Base-by-base conservation (phyloP, 225 moss, liverwort and hornwort species). In the Ulota crispa region DNA sequence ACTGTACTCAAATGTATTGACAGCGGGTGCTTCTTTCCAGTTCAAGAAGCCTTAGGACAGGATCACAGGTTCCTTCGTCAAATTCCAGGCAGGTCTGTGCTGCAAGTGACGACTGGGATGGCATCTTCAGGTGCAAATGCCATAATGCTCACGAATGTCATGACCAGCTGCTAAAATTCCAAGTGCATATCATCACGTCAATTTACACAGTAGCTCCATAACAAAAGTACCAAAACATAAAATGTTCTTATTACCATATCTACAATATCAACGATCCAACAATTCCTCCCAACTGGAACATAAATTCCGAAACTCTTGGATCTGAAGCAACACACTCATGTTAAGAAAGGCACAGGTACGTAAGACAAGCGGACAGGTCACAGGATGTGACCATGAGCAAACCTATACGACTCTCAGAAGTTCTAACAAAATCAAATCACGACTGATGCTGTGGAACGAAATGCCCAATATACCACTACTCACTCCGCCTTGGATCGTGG, bases 381-480 rank as follows among this genome's bases (percentile, higher is more conserved):
- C 79, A 68, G 57, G 62, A 67, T 67, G 86, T 76, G 86, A 82
- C 84, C 53, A 81, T 9, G 26, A 79, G 81, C 66, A 72, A 75
- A 78, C 82, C 85, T 82, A 82, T 36, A 79, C 26, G 56, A 80
- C 85, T 88, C 80, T 76, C 80, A 67, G 68, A 85, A 76, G 77
- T 56, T 84, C 52, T 84, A 82, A 79, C 82, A 72, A 71, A 80
- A 78, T 39, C 41, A 78, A 66, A 60, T 86, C 64, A 88, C 63
- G n/a, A 84, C 79, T 76, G 41, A 82, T 56, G 68, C 76, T 77
- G 72, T 45, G 82, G 80, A 72, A 80, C 64, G 64, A 83, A 56
- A 71, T 79, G 79, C 85, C 31, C 36, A 55, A 27, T 10, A 83
- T 64, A 80, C 70, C 81, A 70, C 62, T 69, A 81, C 43, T 42